A percentile compares a stretch with the other conserved stretches of the same genome.
Conservation (phyloP, 1,284 basidiomycete genomes). For the Exsudoporus floridanus region DNA sequence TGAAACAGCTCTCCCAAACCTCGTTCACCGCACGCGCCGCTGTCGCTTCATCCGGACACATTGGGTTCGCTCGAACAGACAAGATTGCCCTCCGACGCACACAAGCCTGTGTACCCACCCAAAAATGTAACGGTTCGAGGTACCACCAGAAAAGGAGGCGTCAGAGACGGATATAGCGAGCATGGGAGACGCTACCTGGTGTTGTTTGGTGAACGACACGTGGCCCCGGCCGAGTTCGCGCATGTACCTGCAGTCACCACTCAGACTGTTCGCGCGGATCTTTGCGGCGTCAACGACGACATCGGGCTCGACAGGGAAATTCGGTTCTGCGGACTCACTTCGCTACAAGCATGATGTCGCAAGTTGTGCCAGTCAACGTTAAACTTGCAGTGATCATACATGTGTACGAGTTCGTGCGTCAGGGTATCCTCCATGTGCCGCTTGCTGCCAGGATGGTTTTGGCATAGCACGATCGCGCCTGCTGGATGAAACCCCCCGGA, state of each 20-base stretch:
- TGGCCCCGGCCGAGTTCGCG: slow-evolving; percentile 80
- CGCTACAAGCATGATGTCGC: slow-evolving; percentile 92
- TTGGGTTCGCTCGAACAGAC: slow-evolving; percentile 79
- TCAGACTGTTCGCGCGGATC: slow-evolving; percentile 93
- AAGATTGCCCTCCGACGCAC: slow-evolving; percentile 85
- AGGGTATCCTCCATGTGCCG: slow-evolving; percentile 91
- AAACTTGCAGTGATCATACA: slow-evolving; percentile 94
- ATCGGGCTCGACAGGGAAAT: not conserved
- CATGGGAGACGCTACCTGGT: slow-evolving; percentile 61
- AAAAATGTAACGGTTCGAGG: slow-evolving; percentile 1
- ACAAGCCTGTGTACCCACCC: slow-evolving; percentile 59
- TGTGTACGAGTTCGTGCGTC: slow-evolving; percentile 93
- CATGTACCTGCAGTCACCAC: slow-evolving; percentile 86
- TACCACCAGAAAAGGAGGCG: slow-evolving; percentile 5
- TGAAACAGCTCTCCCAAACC: slow-evolving; percentile 95
- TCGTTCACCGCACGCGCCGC: slow-evolving; percentile 92
- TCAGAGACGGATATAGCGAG: slow-evolving; percentile 12
- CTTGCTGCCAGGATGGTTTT: slow-evolving; percentile 79
- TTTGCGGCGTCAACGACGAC: slow-evolving; percentile 34
- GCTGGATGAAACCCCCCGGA: slow-evolving; percentile 84
- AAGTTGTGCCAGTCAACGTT: slow-evolving; percentile 90
- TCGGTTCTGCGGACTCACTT: slow-evolving; percentile 56
- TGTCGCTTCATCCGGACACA: slow-evolving; percentile 72
- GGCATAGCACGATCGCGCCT: slow-evolving; percentile 80
- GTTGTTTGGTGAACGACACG: slow-evolving; percentile 84